Conservation (phyloP, 352 stramenopile genomes). For the Phytophthora tubulina region DNA sequence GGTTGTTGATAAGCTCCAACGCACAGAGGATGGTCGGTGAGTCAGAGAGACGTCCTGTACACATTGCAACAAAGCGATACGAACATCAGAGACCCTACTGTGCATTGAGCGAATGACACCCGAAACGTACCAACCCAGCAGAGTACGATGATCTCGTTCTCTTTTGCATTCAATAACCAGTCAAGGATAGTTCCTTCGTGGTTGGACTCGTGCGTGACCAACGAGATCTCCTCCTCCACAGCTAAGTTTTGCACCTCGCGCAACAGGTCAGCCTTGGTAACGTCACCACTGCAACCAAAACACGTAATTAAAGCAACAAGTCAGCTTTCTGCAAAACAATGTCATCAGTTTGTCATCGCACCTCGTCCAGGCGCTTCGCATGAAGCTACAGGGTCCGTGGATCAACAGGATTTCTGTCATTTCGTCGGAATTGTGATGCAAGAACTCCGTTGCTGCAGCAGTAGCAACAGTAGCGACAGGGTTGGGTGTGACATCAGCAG, state of each 20-base stretch:
- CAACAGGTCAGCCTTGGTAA: slow-evolving; percentile 28
- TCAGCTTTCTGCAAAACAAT: not conserved
- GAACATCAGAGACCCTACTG: not conserved
- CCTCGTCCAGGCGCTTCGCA: slow-evolving; percentile 25
- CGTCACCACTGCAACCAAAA: slow-evolving; percentile 4
- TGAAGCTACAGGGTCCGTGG: slow-evolving; percentile 35
- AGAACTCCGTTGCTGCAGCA: slow-evolving; percentile 3
- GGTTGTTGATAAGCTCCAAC: slow-evolving; percentile 41
- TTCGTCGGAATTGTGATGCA: slow-evolving; percentile 5
- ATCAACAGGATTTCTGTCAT: slow-evolving; percentile 36
- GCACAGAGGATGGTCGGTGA: slow-evolving; percentile 46
- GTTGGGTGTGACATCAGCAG: not conserved
- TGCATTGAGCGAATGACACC: not conserved
- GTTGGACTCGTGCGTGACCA: slow-evolving; percentile 35
- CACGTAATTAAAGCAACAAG: not conserved
- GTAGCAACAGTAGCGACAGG: not conserved
- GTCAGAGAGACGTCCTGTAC: slow-evolving; percentile 39
- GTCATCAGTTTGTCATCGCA: not conserved
- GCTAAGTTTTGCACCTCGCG: slow-evolving; percentile 28
- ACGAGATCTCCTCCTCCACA: slow-evolving; percentile 24
- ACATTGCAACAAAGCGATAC: not conserved
- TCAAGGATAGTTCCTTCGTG: slow-evolving; percentile 37
- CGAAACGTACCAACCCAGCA: slow-evolving; percentile 50
- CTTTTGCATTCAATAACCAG: slow-evolving; percentile 36
- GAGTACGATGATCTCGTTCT: slow-evolving; percentile 44